Conservation (phyloP, 805 yeast species). For the Clavispora asparagi region DNA sequence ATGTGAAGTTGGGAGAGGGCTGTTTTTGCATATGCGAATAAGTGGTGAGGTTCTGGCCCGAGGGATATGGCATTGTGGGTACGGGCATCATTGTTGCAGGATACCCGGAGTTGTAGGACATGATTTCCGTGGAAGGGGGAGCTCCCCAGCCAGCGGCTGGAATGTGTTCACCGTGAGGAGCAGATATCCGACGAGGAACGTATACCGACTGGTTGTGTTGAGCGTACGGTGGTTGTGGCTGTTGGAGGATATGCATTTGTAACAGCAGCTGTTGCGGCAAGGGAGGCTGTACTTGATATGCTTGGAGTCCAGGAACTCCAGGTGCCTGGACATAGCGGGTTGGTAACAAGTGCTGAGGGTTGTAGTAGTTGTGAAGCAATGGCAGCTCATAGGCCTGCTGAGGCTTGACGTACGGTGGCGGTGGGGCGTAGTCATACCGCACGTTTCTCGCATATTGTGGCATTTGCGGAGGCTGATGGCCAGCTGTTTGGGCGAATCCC, state of each 20-base stretch:
- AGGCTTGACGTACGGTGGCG: neutral
- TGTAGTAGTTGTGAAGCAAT: constrained; percentile 2
- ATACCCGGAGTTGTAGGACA: neutral
- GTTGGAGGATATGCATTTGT: neutral
- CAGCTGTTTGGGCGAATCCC: neutral
- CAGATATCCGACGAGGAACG: neutral
- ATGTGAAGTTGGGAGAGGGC: neutral
- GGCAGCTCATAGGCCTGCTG: neutral
- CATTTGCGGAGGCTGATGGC: neutral
- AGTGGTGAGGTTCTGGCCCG: neutral
- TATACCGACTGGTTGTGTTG: neutral
- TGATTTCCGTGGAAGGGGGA: neutral
- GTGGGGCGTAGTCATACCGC: neutral
- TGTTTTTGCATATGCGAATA: neutral
- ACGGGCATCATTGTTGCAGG: neutral
- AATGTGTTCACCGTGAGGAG: neutral
- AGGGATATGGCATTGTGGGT: neutral
- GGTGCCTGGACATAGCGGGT: constrained; percentile 1
- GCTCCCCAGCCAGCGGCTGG: neutral
- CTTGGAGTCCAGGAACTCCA: neutral
- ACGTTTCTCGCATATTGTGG: neutral
- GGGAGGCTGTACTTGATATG: neutral
- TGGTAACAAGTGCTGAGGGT: constrained; percentile 1
- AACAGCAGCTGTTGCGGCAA: neutral
- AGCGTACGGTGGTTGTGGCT: neutral